A percentile compares a stretch with the other conserved stretches of the same genome.
These are phyloP conservation scores for Hymenochaete sp. DNA, from an alignment of 1,284 basidiomycete genomes.

Conservation along the genomic window DNA sequence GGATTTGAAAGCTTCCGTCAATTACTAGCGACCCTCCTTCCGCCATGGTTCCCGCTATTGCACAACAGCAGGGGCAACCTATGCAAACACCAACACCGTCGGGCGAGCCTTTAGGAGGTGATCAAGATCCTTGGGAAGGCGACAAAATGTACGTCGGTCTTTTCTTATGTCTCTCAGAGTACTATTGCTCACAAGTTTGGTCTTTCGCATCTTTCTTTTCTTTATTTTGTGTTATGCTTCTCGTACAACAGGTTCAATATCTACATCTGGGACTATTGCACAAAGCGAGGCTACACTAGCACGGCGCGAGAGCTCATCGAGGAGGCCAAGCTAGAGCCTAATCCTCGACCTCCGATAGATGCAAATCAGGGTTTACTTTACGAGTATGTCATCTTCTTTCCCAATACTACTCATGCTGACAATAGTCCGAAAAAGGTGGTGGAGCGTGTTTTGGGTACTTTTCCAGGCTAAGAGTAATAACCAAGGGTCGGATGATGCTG, in stretches of 20 bases:
- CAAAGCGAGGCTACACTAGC: conserved; percentile 63
- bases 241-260: conserved; percentile 62
- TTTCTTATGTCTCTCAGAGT: no score
- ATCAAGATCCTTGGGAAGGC: conserved; percentile 43
- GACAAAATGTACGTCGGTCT: conserved; percentile 39
- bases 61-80: conserved; percentile 6
- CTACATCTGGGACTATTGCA: conserved; percentile 76
- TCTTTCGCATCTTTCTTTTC: conserved; percentile 3
- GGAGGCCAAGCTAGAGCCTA: conserved; percentile 55
- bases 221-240: not conserved
- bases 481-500: conserved; percentile 53
- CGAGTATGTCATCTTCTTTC: conserved; percentile 46
- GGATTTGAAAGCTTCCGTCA: no score
- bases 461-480: conserved; percentile 68
- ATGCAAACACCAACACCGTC: conserved; percentile 8
- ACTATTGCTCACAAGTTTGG: conserved; percentile 15
- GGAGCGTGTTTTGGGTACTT: conserved; percentile 79
- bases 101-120: no score
- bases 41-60: conserved; percentile 12
- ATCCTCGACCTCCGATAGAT: conserved; percentile 64
- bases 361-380: conserved; percentile 73
- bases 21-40: not conserved
- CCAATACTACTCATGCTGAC: not conserved
- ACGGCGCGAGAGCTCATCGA: conserved; percentile 54
- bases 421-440: conserved; percentile 47